These are phyloP conservation scores for Penicillium paradoxum DNA, from an alignment of 495 filamentous ascomycete genomes.

Conservation along the genomic window DNA sequence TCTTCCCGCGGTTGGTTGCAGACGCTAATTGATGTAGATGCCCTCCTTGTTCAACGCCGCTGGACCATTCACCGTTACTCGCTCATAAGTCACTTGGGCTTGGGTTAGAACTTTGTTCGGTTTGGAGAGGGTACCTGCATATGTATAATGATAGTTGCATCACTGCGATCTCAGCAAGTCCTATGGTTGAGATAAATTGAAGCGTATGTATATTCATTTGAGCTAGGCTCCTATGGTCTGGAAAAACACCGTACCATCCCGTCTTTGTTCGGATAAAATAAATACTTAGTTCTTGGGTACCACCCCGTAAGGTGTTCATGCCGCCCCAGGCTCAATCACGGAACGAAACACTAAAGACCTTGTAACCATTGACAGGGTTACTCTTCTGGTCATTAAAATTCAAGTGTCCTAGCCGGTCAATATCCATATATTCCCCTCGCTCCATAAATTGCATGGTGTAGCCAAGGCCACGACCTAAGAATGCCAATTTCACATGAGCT, in stretches of 20 bases:
- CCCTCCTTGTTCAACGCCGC: conserved; percentile 30
- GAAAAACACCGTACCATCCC: background rate
- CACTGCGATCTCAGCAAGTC: no score
- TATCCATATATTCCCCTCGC: conserved; percentile 18
- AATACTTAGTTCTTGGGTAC: background rate
- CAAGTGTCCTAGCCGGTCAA: conserved; percentile 20
- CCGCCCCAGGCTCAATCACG: conserved; percentile 18
- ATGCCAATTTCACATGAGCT: conserved; percentile 32
- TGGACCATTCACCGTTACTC: conserved; percentile 25
- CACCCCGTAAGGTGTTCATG: background rate
- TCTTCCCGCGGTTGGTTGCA: background rate
- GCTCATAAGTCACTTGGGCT: conserved; percentile 4
- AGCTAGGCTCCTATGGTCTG: background rate
- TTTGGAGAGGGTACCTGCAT: background rate
- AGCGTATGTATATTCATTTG: background rate
- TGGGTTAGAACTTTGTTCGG: no score
- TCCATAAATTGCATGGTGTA: conserved; percentile 35
- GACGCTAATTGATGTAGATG: conserved; percentile 19
- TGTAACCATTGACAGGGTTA: conserved; percentile 17
- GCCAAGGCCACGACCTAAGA: conserved; percentile 39
- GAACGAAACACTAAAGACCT: conserved; percentile 46
- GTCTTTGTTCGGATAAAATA: background rate
- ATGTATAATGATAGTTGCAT: background rate
- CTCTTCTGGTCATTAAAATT: background rate
- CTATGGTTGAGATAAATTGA: background rate